Evolutionary conservation across 1,284 basidiomycete species (phyloP).

Genomic region (Cryptococcus sp.): DNA sequence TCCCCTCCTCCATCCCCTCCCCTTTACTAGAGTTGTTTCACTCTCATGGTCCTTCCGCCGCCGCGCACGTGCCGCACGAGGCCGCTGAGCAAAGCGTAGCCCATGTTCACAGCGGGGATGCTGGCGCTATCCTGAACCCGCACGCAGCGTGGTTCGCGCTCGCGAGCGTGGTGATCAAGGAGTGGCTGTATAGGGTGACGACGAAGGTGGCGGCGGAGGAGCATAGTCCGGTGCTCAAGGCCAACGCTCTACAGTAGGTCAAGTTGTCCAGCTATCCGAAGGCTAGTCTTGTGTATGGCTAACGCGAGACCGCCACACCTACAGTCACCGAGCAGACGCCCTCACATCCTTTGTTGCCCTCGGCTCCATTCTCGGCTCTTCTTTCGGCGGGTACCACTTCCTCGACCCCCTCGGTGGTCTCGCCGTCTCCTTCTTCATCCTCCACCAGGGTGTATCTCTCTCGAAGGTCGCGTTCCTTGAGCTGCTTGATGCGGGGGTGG

Average conservation of each 20-base stretch:
- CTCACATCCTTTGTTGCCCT: constrained; percentile 85
- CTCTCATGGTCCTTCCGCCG: constrained; percentile 49
- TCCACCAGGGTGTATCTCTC: constrained; percentile 74
- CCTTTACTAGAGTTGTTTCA: constrained; percentile 50
- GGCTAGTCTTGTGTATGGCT: background rate
- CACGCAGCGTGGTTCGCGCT: constrained; percentile 97
- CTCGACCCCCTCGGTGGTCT: constrained; percentile 93
- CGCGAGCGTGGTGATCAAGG: constrained; percentile 75
- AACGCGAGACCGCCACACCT: background rate
- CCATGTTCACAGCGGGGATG: constrained; percentile 11
- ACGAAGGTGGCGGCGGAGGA: constrained; percentile 85
- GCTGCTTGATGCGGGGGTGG: constrained; percentile 79
- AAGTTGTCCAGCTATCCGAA: background rate
- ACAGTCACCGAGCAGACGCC: constrained; percentile 89
- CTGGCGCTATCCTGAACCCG: constrained; percentile 64
- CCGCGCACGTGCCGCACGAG: constrained; percentile 54
- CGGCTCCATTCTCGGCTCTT: constrained; percentile 79
- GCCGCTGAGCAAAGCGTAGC: constrained; percentile 19
- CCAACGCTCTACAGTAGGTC: constrained; percentile 68
- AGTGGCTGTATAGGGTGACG: constrained; percentile 87
- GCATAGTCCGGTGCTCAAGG: constrained; percentile 81
- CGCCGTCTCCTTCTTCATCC: constrained; percentile 82
- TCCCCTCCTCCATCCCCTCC: constrained; percentile 46
- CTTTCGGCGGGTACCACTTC: constrained; percentile 73
- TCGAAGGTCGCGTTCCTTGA: constrained; percentile 73